Conservation (phyloP, 768 basidiomycete genomes). For the Amanita exitialis region DNA sequence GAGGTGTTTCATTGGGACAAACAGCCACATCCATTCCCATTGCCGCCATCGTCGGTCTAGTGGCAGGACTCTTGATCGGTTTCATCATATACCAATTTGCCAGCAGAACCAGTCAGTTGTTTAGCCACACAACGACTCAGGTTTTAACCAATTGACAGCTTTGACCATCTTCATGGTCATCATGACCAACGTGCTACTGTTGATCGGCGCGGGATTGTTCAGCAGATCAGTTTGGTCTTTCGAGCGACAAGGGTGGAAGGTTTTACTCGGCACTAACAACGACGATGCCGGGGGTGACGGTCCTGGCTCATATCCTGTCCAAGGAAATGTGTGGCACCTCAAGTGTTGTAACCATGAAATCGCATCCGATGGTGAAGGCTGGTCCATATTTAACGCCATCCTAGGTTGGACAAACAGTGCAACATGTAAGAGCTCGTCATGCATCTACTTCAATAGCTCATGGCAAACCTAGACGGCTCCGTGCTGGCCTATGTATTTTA, state of each 20-base stretch:
- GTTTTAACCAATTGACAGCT: constrained; percentile 28
- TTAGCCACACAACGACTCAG: not conserved
- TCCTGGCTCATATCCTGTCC: constrained; percentile 76
- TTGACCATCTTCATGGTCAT: constrained; percentile 80
- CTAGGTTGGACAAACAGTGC: constrained; percentile 87
- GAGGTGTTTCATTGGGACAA: constrained; percentile 83
- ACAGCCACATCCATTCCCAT: constrained; percentile 82
- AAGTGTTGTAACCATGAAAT: constrained; percentile 67
- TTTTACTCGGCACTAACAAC: constrained; percentile 60
- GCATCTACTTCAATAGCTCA: not conserved
- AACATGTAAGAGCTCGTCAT: constrained; percentile 32
- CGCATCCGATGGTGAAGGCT: constrained; percentile 42
- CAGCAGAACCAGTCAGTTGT: constrained; percentile 50
- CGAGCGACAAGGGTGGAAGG: constrained; percentile 57
- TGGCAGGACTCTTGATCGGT: constrained; percentile 68
- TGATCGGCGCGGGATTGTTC: constrained; percentile 93
- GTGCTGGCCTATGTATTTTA: constrained; percentile 87
- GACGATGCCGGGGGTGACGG: constrained; percentile 64
- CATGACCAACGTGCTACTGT: constrained; percentile 86
- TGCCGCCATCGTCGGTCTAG: constrained; percentile 76
- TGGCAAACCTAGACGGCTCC: constrained; percentile 42
- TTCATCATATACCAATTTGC: constrained; percentile 75
- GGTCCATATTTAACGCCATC: constrained; percentile 78
- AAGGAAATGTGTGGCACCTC: constrained; percentile 83
- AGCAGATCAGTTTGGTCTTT: constrained; percentile 68